phyloP scores from a whole-genome alignment of 2,329 filamentous ascomycete species.

The Exophiala aquamarina region DNA sequence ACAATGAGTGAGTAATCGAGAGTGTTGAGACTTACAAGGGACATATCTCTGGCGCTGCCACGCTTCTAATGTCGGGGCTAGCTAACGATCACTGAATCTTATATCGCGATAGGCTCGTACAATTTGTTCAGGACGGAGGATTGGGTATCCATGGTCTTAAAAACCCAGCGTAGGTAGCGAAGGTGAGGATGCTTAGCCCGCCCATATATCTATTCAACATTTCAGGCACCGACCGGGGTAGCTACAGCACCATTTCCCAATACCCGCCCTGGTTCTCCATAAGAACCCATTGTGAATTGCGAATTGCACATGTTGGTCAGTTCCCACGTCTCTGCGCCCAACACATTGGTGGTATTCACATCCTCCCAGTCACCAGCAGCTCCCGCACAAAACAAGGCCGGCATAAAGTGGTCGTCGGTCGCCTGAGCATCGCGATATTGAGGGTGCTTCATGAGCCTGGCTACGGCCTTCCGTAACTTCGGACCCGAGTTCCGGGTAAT shows the following conservation, averaged over 20 bases:
- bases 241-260: not conserved
- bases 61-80: too few species aligned
- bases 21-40: too few species aligned
- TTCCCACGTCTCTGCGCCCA: slow-evolving; percentile 66
- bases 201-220: not conserved
- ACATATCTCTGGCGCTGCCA: too few species aligned
- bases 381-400: slow-evolving; percentile 63
- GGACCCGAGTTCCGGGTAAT: slow-evolving; percentile 57
- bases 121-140: not conserved
- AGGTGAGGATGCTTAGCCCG: not conserved
- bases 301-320: slow-evolving; percentile 63
- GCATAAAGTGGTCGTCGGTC: slow-evolving; percentile 71
- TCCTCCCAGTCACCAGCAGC: slow-evolving; percentile 52
- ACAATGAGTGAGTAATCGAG: too few species aligned
- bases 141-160: not conserved
- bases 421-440: slow-evolving; percentile 65
- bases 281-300: slow-evolving; percentile 56
- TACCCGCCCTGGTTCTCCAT: slow-evolving; percentile 20
- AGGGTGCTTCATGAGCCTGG: slow-evolving; percentile 68
- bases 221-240: not conserved
- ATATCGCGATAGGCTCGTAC: not conserved
- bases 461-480: slow-evolving; percentile 54
- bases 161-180: not conserved
- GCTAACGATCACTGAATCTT: too few species aligned
- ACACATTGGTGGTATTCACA: slow-evolving; percentile 39